A percentile compares a stretch with the other conserved stretches of the same genome.
Evolutionary conservation across 257 asterid genomes (phyloP).

Genomic region (Fraxinus quadrangulata): DNA sequence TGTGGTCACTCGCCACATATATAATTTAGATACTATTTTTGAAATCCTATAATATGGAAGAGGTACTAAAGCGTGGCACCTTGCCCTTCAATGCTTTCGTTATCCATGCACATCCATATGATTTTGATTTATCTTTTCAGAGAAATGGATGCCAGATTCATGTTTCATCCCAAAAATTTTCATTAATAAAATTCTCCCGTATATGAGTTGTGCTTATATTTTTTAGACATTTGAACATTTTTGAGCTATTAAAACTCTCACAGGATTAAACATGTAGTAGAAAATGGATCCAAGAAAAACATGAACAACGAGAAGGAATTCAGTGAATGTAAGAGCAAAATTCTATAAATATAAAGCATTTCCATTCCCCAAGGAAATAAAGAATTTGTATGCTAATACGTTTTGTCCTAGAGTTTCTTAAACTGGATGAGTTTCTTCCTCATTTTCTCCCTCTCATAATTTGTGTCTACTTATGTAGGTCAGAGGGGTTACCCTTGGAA

Average conservation of each 20-base stretch:
- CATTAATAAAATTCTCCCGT: not conserved
- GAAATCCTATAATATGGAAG: too few species aligned
- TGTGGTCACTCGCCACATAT: too few species aligned
- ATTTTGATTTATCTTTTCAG: not conserved
- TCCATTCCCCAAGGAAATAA: not conserved
- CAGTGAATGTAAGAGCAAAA: not conserved
- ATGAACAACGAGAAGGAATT: not conserved
- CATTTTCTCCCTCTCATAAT: not conserved
- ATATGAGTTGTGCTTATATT: not conserved
- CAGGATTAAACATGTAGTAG: not conserved
- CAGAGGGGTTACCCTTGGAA: slow-evolving; percentile 92
- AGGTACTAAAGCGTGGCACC: too few species aligned
- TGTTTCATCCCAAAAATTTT: too few species aligned
- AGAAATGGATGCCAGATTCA: not conserved
- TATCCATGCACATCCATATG: not conserved
- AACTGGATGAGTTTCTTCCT: not conserved
- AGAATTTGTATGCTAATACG: not conserved
- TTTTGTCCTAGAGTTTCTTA: not conserved
- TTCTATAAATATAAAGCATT: not conserved
- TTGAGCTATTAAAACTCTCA: not conserved
- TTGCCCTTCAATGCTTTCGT: not conserved
- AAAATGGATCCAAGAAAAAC: not conserved
- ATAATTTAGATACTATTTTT: too few species aligned
- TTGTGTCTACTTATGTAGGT: slow-evolving; percentile 50
- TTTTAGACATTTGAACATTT: not conserved